Evolutionary conservation across 495 filamentous ascomycete genomes (phyloP), one percentile per base, ranked within the genome.

Genomic region (Aspergillus cristatus): DNA sequence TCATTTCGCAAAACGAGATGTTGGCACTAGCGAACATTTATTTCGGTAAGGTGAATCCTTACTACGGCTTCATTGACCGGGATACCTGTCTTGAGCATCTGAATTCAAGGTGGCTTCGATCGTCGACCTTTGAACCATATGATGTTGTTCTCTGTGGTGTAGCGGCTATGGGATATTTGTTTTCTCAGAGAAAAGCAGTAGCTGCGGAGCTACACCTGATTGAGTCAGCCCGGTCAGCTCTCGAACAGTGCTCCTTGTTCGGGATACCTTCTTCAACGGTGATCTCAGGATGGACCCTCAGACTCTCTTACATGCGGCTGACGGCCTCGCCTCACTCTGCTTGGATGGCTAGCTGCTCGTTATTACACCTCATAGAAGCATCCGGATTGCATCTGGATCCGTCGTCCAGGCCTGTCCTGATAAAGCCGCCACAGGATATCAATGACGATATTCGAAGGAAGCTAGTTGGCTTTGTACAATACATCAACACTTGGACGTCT

Each of bases 311-410:
- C 41, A 44, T 74, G 22, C 55, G 72, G n/a, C 47, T 60, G 33
- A 72, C 68, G 2, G 60, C 60, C 8, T 45, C 62, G 7, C 72
- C 71, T 14, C 55, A 74, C 37, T 39, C 60, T 2, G 54, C 65
- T 1, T 74, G 70, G 68, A 59, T 74, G 25, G 66, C 68, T 1
- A 71, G 63, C 16, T 67, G 59, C 31, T 70, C 53, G 6, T 40
- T 66, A n/a, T 62, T 76, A 53, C 72, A 76, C 34, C 39, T 74
- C 5, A 53, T 71, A 7, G 72, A 76, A 48, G 62, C 71, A 0
- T 50, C 65, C 1, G 66, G 65, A 0, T 47, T 76, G 6, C 65
- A 74, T 32, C 54, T 57, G 17, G 61, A 66, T 28, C 26, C 6
- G 22, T 20, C 17, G n/a, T 8, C 7, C 6, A 32, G 14, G 15